phyloP scores from a whole-genome alignment of 140 eudicot species.

The Oenanthe javanica region DNA sequence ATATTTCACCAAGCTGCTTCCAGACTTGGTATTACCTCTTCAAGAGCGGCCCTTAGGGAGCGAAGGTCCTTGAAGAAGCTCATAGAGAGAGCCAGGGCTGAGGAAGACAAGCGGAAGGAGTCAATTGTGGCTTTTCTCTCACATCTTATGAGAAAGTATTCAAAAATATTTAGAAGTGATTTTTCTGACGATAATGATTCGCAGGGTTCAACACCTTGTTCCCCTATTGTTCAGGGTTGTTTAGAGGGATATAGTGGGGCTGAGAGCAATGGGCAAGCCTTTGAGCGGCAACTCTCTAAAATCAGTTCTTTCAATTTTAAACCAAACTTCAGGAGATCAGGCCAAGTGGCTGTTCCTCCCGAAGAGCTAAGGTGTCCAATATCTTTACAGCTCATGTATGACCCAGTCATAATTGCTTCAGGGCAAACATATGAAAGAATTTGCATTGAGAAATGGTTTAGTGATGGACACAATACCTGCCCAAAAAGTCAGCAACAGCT shows the following conservation, averaged over 20 bases:
- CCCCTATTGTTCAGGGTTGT: slow-evolving; percentile 78
- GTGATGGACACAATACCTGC: slow-evolving; percentile 89
- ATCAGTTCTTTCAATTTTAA: slow-evolving; percentile 79
- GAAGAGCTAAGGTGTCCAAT: slow-evolving; percentile 97
- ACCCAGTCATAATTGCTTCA: slow-evolving; percentile 92
- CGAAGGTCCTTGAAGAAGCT: slow-evolving; percentile 79
- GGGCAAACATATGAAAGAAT: slow-evolving; percentile 94
- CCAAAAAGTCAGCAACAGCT: slow-evolving; percentile 90
- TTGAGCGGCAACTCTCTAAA: slow-evolving; percentile 81
- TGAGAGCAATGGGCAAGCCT: slow-evolving; percentile 36
- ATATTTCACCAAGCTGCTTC: slow-evolving; percentile 89
- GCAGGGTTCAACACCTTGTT: slow-evolving; percentile 96
- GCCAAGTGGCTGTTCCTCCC: slow-evolving; percentile 79
- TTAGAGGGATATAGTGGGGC: slow-evolving; percentile 44
- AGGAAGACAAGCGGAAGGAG: slow-evolving; percentile 94
- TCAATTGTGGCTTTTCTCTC: slow-evolving; percentile 81
- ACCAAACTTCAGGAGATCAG: slow-evolving; percentile 69
- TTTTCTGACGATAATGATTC: slow-evolving; percentile 91
- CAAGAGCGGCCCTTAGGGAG: slow-evolving; percentile 87
- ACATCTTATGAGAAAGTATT: slow-evolving; percentile 78
- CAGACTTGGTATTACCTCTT: slow-evolving; percentile 75
- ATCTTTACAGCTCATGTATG: slow-evolving; percentile 90
- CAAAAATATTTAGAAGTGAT: slow-evolving; percentile 78
- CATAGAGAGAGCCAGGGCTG: slow-evolving; percentile 71
- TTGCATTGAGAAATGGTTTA: slow-evolving; percentile 94